Base-by-base conservation (phyloP, 768 basidiomycete species). In the Lactarius tabidus region DNA sequence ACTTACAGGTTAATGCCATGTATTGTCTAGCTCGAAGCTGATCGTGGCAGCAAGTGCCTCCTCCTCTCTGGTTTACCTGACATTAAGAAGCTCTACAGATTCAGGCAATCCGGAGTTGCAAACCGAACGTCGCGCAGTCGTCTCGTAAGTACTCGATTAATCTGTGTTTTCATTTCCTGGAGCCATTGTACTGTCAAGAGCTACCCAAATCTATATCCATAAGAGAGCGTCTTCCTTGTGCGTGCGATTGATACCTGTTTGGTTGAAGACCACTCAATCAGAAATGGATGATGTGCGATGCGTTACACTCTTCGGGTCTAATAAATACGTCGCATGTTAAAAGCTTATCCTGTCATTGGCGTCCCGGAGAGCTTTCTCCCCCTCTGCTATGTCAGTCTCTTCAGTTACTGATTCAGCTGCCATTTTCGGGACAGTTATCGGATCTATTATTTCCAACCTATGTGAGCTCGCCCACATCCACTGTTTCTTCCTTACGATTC, bases 391-490 rank as follows among this genome's bases (percentile, higher is more conserved):
- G 10, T 8, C 26, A 8, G 9, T n/a, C n/a, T n/a, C 15, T 41
- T 62, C 23, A 33, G 31, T 51, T 35, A 48, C 51, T 57, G 39
- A 39, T 53, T 68, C 12, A 56, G 57, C 43, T 15, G 0, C 56
- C 20, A 33, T 36, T 33, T 2, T 45, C 15, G 23, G n/a, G 28
- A 31, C 56, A 79, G 78, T 82, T 54, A 72, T 83, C 41, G 82
- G 82, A 23, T 79, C 78, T 8, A 79, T 83, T 29, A 71, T 83
- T 17, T 78, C 77, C 52, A 83, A 83, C 71, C 73, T 79, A 6
- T 70, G 78, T 79, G 69, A 63, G 78, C 69, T 7, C 15, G 20
- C 23, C 6, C 33, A 8, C 31, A 38, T 48, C n/a, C n/a, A 3
- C 15, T 62, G 31, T 18, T 14, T 35, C 38, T 41, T 20, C 17